phyloP scores from a whole-genome alignment of 176 grass and related monocot genomes.

The Lolium perenne region DNA sequence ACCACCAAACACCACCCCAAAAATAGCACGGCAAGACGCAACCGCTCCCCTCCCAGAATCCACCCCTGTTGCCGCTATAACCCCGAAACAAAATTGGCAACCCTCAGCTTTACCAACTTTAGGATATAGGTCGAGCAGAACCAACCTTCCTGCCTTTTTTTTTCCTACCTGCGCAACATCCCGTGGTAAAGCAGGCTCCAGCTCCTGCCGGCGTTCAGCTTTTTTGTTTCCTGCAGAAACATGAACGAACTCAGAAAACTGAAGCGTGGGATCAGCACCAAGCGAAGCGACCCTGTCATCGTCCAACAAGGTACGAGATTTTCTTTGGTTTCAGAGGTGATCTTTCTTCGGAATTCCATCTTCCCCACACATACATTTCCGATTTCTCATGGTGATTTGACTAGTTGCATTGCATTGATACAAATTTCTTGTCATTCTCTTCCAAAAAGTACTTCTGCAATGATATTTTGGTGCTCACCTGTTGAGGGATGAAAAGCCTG shows the following conservation, averaged over 20 bases:
- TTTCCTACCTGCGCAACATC: conserved; percentile 18
- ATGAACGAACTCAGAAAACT: conserved; percentile 47
- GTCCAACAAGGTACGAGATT: conserved; percentile 37
- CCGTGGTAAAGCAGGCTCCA: neutral
- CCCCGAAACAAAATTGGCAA: conserved; percentile 20
- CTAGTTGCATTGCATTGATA: neutral
- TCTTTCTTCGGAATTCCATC: neutral
- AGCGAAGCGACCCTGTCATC: conserved; percentile 23
- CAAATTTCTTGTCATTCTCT: neutral
- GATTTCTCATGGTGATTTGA: neutral
- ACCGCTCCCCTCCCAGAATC: conserved; percentile 18
- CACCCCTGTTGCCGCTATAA: conserved; percentile 35
- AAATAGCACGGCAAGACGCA: conserved; percentile 36
- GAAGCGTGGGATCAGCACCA: conserved; percentile 53
- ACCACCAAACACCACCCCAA: conserved; percentile 47
- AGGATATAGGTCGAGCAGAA: conserved; percentile 43
- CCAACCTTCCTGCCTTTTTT: conserved; percentile 34
- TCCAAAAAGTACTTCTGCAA: neutral
- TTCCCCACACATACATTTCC: neutral
- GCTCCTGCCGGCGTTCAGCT: conserved; percentile 40
- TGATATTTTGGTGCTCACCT: neutral
- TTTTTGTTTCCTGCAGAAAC: neutral
- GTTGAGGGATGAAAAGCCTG: neutral
- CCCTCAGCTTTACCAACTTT: conserved; percentile 48
- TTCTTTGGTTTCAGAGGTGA: neutral